Evolutionary conservation across 192 early-diverging fungal genomes (phyloP).

Genomic region (Linnemannia exigua): DNA sequence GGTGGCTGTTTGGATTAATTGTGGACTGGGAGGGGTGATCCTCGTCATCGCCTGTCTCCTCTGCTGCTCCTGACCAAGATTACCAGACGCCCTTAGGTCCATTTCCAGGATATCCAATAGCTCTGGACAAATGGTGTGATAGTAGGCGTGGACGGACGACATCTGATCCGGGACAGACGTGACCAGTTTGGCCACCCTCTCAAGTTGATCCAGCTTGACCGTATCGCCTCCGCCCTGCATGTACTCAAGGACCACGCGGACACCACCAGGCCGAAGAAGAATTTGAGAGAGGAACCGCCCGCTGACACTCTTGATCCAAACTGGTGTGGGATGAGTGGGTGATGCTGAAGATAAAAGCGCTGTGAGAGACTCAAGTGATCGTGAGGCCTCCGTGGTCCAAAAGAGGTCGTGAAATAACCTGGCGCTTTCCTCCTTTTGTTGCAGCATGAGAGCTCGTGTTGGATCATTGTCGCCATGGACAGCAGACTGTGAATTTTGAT

Average conservation of each 20-base stretch:
- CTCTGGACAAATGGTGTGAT: conserved; percentile 42
- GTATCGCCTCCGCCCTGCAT: conserved; percentile 67
- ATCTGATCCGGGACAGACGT: conserved; percentile 70
- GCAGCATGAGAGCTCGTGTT: conserved; percentile 1
- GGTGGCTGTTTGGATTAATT: conserved; percentile 56
- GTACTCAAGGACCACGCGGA: conserved; percentile 75
- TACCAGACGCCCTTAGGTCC: conserved; percentile 10
- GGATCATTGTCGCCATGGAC: neutral
- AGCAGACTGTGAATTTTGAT: neutral
- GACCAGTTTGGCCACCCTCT: conserved; percentile 70
- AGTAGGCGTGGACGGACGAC: conserved; percentile 67
- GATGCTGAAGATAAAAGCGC: conserved; percentile 70
- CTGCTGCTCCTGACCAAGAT: neutral
- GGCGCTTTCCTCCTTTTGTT: conserved; percentile 58
- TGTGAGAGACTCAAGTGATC: conserved; percentile 77
- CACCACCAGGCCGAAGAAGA: conserved; percentile 73
- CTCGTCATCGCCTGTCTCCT: neutral
- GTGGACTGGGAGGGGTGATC: conserved; percentile 25
- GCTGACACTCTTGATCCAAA: conserved; percentile 77
- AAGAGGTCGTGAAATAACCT: conserved; percentile 49
- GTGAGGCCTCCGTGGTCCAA: conserved; percentile 64
- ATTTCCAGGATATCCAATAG: conserved; percentile 40
- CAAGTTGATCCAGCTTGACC: conserved; percentile 69
- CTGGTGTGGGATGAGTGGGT: conserved; percentile 62
- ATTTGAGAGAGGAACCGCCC: conserved; percentile 78